Evolutionary conservation across 495 filamentous ascomycete species (phyloP), one percentile per base, ranked within the genome.

Genomic region (Podospora comata): DNA sequence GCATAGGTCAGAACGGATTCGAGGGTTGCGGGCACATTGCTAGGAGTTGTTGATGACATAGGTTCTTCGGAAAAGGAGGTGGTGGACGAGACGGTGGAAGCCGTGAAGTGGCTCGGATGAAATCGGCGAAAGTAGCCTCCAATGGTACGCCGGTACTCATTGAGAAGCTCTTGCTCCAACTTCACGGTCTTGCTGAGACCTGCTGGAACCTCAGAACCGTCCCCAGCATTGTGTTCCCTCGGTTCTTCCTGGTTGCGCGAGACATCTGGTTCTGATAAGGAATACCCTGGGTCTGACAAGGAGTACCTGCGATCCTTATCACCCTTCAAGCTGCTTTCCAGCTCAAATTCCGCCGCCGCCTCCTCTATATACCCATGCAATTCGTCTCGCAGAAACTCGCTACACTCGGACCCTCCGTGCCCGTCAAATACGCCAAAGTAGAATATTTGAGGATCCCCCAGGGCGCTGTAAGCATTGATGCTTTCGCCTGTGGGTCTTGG

Each of bases 341-440:
- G 77, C 60, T 89, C 87, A 74, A 98, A 95, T 63, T 88, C 80
- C 66, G 82, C 80, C 1, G 90, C 90, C 0, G 91, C 85, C 68
- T 92, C 85, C 76, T 99, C 94, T 57, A 99, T 88, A 74, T 96
- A 96, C 19, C 88, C 86, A 77, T 98, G 95, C 68, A 99, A 84
- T 64, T 89, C 83, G 61, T 97, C 90, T 67, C 90, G 88, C 63
- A 97, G 79, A 70, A 96, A 98, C 19, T 87, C 86, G 75, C 91
- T 94, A 75, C 95, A 98, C 73, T 97, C 92, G 39, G 81, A 85
- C 19, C 95, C 95, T 23, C 95, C 95, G 82, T 99, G 95, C 23
- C 95, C 95, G 80, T 99, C 95, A 73, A 98, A 99, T 0, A 98
- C 89, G 2, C 86, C 92, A 79, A 96, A 99, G 77, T 98, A 99